These are phyloP conservation scores for Pleurotus sapidus DNA, from an alignment of 768 basidiomycete species.

Conservation along the genomic window DNA sequence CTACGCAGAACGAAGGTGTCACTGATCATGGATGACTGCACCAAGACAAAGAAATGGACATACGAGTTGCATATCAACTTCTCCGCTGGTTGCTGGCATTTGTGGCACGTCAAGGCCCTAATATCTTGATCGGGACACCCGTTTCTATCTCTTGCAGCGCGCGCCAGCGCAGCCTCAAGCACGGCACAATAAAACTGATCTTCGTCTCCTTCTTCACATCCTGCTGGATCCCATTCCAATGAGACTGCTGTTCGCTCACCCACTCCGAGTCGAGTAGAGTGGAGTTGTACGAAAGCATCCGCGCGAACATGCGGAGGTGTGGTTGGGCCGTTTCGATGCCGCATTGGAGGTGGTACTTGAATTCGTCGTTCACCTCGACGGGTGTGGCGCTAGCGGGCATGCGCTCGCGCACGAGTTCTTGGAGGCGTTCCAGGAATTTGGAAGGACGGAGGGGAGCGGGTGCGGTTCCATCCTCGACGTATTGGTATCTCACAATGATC, in stretches of 20 bases:
- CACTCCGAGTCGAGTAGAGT: conserved; percentile 13
- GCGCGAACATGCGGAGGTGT: conserved; percentile 18
- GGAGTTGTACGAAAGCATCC: conserved; percentile 16
- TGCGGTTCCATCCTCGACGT: conserved; percentile 13
- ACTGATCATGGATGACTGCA: neutral
- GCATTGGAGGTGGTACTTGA: conserved; percentile 10
- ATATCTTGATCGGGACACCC: conserved; percentile 3
- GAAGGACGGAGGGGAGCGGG: conserved; percentile 5
- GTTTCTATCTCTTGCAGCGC: conserved; percentile 19
- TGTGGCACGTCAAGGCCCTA: conserved; percentile 9
- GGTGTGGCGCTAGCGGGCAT: conserved; percentile 10
- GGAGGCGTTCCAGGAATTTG: conserved; percentile 15
- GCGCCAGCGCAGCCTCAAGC: conserved; percentile 14
- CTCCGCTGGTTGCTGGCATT: conserved; percentile 12
- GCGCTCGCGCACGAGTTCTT: conserved; percentile 10
- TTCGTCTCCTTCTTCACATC: conserved; percentile 15
- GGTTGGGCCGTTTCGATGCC: conserved; percentile 15
- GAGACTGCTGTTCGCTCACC: conserved; percentile 15
- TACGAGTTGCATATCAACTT: conserved; percentile 15
- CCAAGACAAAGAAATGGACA: neutral
- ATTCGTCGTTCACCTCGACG: conserved; percentile 10
- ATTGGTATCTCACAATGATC: conserved; percentile 14
- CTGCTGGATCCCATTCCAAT: conserved; percentile 14
- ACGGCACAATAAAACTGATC: conserved; percentile 17
- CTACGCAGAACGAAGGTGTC: neutral